Percentiles rank a stretch among this genome's conserved stretches.
These are phyloP conservation scores for Knoxdaviesia capensis DNA, from an alignment of 2,329 filamentous ascomycete species.

Conservation along the genomic window DNA sequence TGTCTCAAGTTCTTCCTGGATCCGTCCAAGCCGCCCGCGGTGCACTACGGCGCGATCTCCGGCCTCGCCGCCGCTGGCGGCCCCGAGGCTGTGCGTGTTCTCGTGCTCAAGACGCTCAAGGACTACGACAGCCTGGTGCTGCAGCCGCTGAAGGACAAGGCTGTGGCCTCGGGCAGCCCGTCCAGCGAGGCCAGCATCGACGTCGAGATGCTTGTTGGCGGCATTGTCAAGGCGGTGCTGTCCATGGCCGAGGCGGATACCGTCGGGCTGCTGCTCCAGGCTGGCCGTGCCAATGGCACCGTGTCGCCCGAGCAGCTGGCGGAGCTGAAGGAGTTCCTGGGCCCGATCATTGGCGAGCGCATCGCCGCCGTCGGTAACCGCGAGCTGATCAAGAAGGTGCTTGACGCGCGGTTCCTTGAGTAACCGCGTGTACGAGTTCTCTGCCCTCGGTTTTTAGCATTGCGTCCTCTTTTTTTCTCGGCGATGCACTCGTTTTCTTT, in stretches of 20 bases:
- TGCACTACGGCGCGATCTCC: constrained; percentile 75
- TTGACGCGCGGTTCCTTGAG: constrained; percentile 34
- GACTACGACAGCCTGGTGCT: constrained; percentile 32
- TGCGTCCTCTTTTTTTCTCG: neutral
- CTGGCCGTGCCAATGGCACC: constrained; percentile 2
- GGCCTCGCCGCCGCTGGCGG: constrained; percentile 64
- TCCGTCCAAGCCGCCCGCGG: constrained; percentile 58
- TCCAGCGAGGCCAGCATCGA: constrained; percentile 22
- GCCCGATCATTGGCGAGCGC: constrained; percentile 29
- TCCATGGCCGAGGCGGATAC: constrained; percentile 18
- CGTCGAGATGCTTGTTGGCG: constrained; percentile 33
- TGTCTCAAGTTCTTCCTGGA: constrained; percentile 87
- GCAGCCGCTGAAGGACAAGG: constrained; percentile 29
- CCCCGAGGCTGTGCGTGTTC: constrained; percentile 33
- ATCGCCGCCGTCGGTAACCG: constrained; percentile 25
- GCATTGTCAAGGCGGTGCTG: constrained; percentile 31
- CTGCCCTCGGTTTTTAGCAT: neutral
- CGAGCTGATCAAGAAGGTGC: constrained; percentile 25
- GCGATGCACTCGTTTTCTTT: neutral
- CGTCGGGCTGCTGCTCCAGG: constrained; percentile 3
- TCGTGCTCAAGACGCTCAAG: constrained; percentile 35
- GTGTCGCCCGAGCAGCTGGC: constrained; percentile 16
- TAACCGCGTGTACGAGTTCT: neutral
- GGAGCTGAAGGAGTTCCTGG: constrained; percentile 33
- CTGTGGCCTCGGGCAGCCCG: constrained; percentile 3